A percentile compares a stretch with the other conserved stretches of the same genome.
Conservation (phyloP, 2,329 filamentous ascomycete species). For the Graphilbum fragrans region DNA sequence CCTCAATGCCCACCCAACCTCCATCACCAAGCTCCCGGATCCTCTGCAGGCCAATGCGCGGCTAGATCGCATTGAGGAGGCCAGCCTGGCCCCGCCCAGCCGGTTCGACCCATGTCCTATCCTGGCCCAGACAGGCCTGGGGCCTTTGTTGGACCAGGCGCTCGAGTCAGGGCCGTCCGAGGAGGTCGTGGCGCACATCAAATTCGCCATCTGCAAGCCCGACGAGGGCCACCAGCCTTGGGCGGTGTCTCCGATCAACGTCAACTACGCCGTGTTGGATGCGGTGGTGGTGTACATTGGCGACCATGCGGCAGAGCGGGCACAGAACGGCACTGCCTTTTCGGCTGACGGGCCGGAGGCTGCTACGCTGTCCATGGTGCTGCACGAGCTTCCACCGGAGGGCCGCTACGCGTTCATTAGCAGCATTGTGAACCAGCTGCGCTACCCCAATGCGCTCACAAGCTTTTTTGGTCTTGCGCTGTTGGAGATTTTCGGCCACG, state of each 20-base stretch:
- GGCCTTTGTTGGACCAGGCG: constrained; percentile 47
- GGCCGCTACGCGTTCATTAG: constrained; percentile 74
- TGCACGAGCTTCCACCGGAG: constrained; percentile 63
- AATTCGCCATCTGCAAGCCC: constrained; percentile 53
- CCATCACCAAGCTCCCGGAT: constrained; percentile 58
- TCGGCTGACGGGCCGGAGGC: constrained; percentile 54
- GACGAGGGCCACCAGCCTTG: constrained; percentile 48
- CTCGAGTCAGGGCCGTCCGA: constrained; percentile 51
- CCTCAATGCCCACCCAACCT: constrained; percentile 63
- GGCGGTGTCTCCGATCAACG: constrained; percentile 53
- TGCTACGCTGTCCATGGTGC: constrained; percentile 61
- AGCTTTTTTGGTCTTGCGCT: constrained; percentile 85
- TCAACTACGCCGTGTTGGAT: constrained; percentile 62
- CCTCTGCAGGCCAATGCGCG: constrained; percentile 63
- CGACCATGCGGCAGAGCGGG: constrained; percentile 52
- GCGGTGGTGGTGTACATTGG: constrained; percentile 77
- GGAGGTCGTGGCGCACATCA: constrained; percentile 65
- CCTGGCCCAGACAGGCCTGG: constrained; percentile 40
- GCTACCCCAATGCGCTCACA: constrained; percentile 80
- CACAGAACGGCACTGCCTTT: constrained; percentile 53
- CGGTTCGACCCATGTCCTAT: constrained; percentile 49
- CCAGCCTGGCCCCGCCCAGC: constrained; percentile 53
- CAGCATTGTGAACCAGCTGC: constrained; percentile 82
- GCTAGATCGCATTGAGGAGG: constrained; percentile 64
- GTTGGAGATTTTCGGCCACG: constrained; percentile 71